A percentile compares a stretch with the other conserved stretches of the same genome.
phyloP scores from a whole-genome alignment of 208 protist species.

The Trypanosoma lewisi region DNA sequence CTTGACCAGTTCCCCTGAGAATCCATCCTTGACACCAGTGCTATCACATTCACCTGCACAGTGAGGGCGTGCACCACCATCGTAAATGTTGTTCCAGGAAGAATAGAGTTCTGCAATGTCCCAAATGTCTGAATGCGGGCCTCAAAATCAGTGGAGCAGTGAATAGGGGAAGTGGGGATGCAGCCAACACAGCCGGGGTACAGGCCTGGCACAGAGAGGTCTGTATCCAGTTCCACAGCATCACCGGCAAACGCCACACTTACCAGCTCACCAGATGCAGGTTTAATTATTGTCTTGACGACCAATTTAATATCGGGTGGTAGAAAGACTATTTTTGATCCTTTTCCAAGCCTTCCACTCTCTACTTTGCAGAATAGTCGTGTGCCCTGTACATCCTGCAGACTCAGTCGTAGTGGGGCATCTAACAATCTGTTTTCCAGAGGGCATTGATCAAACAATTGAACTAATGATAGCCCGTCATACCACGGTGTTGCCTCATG shows the following conservation, averaged over 20 bases:
- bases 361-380: conserved; percentile 79
- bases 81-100: conserved; percentile 70
- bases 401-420: conserved; percentile 62
- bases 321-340: conserved; percentile 49
- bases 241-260: conserved; percentile 76
- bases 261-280: conserved; percentile 50
- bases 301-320: conserved; percentile 54
- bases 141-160: conserved; percentile 64
- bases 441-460: conserved; percentile 73
- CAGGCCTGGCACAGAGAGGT: conserved; percentile 46
- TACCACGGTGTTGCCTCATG: conserved; percentile 61
- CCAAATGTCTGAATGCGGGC: conserved; percentile 78
- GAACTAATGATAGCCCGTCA: conserved; percentile 55
- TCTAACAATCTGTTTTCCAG: conserved; percentile 65
- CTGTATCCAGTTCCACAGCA: conserved; percentile 62
- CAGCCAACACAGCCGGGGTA: conserved; percentile 73
- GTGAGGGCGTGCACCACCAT: conserved; percentile 71
- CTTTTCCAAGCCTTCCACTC: conserved; percentile 54
- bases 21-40: conserved; percentile 73
- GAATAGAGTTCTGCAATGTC: conserved; percentile 54
- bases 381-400: conserved; percentile 64
- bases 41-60: conserved; percentile 61
- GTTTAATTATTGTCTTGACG: conserved; percentile 59
- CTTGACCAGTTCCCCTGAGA: conserved; percentile 67
- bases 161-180: conserved; percentile 19